These are phyloP conservation scores for Wickerhamiella sorbophila DNA, from an alignment of 805 yeast genomes.

Conservation along the genomic window DNA sequence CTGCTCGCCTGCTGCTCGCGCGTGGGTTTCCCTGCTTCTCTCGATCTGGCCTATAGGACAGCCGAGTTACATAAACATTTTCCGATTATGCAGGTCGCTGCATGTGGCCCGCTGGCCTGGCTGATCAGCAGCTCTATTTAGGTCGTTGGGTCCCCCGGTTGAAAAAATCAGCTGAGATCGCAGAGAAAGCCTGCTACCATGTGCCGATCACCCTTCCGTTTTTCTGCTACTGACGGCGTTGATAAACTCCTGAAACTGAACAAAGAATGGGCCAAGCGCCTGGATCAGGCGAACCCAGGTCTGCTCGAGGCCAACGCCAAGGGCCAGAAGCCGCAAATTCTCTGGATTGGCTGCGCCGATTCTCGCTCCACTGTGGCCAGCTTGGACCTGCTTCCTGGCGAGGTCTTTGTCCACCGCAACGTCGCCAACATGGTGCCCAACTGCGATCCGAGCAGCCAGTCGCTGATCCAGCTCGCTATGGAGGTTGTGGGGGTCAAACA, in stretches of 20 bases:
- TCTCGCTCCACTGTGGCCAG: constrained; percentile 76
- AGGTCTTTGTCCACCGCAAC: constrained; percentile 75
- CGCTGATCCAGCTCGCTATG: constrained; percentile 78
- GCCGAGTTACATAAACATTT: not conserved
- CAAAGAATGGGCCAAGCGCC: constrained; percentile 31
- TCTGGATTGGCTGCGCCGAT: constrained; percentile 92
- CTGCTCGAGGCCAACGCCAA: constrained; percentile 50
- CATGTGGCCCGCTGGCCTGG: too few species aligned
- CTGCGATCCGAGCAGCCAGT: constrained; percentile 56
- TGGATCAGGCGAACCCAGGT: constrained; percentile 38
- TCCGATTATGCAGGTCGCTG: constrained; percentile 2
- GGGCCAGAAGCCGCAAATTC: constrained; percentile 85
- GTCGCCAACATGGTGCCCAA: constrained; percentile 64
- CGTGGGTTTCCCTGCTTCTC: not conserved
- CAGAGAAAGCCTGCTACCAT: too few species aligned
- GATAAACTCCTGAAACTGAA: constrained; percentile 29
- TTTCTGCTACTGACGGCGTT: constrained; percentile 25
- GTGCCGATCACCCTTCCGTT: constrained; percentile 16
- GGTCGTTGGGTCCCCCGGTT: too few species aligned
- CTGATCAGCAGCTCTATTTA: too few species aligned
- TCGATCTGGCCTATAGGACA: not conserved
- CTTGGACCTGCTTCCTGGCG: constrained; percentile 75
- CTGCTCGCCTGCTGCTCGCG: not conserved
- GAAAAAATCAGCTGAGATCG: too few species aligned
- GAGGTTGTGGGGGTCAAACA: constrained; percentile 69